phyloP scores from a whole-genome alignment of 371 early-diverging fungal species.

The Smittium culicis region DNA sequence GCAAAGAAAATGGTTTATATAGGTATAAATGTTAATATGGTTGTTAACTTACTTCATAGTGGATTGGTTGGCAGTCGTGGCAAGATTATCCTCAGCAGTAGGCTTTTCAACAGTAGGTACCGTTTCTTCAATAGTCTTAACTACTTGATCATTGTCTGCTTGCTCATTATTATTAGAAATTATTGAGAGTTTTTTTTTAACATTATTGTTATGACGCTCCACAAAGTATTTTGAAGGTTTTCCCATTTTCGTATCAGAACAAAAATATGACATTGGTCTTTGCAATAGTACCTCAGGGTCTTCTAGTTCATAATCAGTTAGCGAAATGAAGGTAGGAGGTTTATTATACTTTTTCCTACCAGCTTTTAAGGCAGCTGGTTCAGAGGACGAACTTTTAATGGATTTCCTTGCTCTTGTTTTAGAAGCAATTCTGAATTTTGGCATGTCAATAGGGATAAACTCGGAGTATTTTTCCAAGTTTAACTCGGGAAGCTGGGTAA shows the following conservation, averaged over 20 bases:
- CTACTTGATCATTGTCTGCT: conserved; percentile 5
- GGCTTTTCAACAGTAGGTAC: conserved; percentile 2
- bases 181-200: conserved; percentile 22
- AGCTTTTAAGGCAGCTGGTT: neutral
- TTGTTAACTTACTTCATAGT: neutral
- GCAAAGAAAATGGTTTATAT: neutral
- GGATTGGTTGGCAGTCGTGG: neutral
- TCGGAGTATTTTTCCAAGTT: too few species aligned
- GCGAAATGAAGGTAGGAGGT: neutral
- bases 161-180: conserved; percentile 8
- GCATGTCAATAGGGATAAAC: too few species aligned
- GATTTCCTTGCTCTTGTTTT: neutral
- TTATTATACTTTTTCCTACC: neutral
- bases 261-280: conserved; percentile 25
- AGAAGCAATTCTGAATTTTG: neutral
- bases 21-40: too few species aligned
- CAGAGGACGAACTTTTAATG: neutral
- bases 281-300: conserved; percentile 17
- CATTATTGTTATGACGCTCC: conserved; percentile 19
- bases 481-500: too few species aligned
- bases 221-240: conserved; percentile 20
- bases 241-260: conserved; percentile 23
- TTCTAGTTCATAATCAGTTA: conserved; percentile 11
- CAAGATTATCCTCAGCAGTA: neutral
- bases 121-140: too few species aligned